phyloP scores from a whole-genome alignment of 1,139 yeast genomes.

The Kodamaea arcana region DNA sequence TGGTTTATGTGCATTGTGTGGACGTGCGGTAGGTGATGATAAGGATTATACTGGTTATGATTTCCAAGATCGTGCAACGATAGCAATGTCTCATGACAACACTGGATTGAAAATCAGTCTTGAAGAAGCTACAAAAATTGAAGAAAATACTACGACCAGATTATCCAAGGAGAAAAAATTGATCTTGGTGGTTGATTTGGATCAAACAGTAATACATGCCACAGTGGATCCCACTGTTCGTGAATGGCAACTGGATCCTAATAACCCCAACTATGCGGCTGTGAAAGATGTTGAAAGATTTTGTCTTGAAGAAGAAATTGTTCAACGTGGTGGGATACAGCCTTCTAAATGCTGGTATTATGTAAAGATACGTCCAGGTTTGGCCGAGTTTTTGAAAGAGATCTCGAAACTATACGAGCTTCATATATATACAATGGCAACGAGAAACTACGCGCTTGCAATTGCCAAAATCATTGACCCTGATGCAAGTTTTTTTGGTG shows the following conservation, averaged over 20 bases:
- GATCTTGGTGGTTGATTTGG: slow-evolving; percentile 91
- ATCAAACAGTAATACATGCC: slow-evolving; percentile 96
- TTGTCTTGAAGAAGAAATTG: slow-evolving; percentile 68
- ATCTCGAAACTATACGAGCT: slow-evolving; percentile 71
- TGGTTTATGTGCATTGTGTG: slow-evolving; percentile 93
- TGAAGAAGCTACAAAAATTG: slow-evolving; percentile 84
- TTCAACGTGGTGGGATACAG: slow-evolving; percentile 45
- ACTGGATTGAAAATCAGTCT: slow-evolving; percentile 80
- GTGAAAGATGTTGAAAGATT: slow-evolving; percentile 79
- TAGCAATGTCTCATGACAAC: slow-evolving; percentile 86
- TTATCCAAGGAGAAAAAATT: slow-evolving; percentile 63
- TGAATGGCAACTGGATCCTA: slow-evolving; percentile 88
- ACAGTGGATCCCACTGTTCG: slow-evolving; percentile 97
- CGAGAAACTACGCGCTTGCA: slow-evolving; percentile 86
- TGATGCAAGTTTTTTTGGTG: slow-evolving; percentile 79
- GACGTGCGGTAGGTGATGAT: slow-evolving; percentile 76
- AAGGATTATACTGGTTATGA: slow-evolving; percentile 74
- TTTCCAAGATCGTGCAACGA: slow-evolving; percentile 75
- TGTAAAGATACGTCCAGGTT: slow-evolving; percentile 88
- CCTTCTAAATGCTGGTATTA: slow-evolving; percentile 77
- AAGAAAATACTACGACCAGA: slow-evolving; percentile 59
- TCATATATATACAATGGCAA: slow-evolving; percentile 99
- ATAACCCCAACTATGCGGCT: slow-evolving; percentile 79
- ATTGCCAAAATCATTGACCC: slow-evolving; percentile 93
- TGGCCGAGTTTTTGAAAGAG: slow-evolving; percentile 62